phyloP scores from a whole-genome alignment of 805 yeast species.

The Saturnispora silvae region DNA sequence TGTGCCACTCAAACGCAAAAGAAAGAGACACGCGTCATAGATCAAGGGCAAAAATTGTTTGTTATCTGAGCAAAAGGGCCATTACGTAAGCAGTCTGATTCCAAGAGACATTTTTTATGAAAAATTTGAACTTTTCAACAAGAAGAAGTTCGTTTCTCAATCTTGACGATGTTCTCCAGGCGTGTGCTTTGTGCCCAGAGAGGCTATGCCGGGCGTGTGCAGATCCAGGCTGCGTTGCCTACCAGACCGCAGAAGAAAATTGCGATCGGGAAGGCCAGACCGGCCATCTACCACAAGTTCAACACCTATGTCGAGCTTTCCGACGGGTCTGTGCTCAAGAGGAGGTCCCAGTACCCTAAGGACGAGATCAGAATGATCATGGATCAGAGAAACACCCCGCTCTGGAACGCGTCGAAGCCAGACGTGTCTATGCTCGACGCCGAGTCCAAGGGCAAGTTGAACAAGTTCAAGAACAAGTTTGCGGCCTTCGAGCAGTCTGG shows the following conservation, averaged over 20 bases:
- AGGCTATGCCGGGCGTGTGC: conserved; percentile 24
- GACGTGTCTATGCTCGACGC: conserved; percentile 67
- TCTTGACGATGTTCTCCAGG: not conserved
- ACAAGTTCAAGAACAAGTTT: conserved; percentile 61
- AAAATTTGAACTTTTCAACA: too few species aligned
- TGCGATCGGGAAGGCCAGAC: conserved; percentile 76
- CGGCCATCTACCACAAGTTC: conserved; percentile 86
- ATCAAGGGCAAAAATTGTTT: too few species aligned
- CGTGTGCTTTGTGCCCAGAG: conserved; percentile 7
- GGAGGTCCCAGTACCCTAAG: conserved; percentile 84
- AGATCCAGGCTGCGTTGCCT: conserved; percentile 23
- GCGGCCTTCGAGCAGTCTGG: conserved; percentile 35
- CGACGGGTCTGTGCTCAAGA: conserved; percentile 81
- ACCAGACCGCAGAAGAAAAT: conserved; percentile 59
- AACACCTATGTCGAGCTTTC: conserved; percentile 82
- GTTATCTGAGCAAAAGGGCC: too few species aligned
- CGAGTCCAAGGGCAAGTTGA: conserved; percentile 75
- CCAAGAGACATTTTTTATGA: too few species aligned
- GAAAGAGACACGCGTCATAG: too few species aligned
- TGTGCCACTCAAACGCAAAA: too few species aligned
- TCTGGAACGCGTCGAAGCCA: conserved; percentile 84
- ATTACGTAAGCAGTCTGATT: not conserved
- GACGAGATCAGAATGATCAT: conserved; percentile 74
- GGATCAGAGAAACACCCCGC: conserved; percentile 77
- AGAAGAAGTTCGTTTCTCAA: not conserved